Evolutionary conservation across 768 basidiomycete genomes (phyloP), one percentile per base, ranked within the genome.

Genomic region (Boletellus ananas): DNA sequence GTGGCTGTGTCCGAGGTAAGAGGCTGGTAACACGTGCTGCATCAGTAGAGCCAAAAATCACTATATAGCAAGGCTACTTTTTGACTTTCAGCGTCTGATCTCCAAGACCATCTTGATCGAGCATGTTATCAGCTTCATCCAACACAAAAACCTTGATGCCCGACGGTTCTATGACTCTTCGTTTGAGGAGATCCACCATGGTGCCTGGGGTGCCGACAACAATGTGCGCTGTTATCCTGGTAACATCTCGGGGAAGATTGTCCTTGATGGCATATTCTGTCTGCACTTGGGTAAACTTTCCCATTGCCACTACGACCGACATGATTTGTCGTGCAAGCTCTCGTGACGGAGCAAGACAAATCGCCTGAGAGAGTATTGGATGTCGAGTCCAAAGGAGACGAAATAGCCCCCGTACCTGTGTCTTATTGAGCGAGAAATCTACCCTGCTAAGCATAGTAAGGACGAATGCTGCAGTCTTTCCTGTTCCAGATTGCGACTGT

Each of bases 61-160:
- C 34, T 8, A 23, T 37, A 21, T 27, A 39, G 13, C 37, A 8
- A 23, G 66, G 81, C 47, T 59, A 97, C 94, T 94, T 95, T 72
- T 96, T 97, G 40, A 97, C 91, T 45, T 85, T 79, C 40, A 95
- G 71, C 0, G 90, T 94, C 70, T 98, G 94, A 55, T 98, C 95
- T 11, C 94, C 92, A 44, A 98, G 72, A 17, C 90, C 89, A 66
- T 94, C 91, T 62, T 92, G 84, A 64, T 94, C 94, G 58, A 99
- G 75, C 95, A 98, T 98, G 70, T 97, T 96, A 70, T 99, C 96
- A 34, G 96, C 96, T 71, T 99, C 96, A 63, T 99, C 96, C 8
- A 98, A 76, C 4, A 98, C 95, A 49, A 98, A 92, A 3, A 95
- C 90, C 63, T 90, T 91, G 67, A 99, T 79, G 27, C 84, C 75